Conservation (phyloP, 2,329 filamentous ascomycete species). For the Neurospora sp. region DNA sequence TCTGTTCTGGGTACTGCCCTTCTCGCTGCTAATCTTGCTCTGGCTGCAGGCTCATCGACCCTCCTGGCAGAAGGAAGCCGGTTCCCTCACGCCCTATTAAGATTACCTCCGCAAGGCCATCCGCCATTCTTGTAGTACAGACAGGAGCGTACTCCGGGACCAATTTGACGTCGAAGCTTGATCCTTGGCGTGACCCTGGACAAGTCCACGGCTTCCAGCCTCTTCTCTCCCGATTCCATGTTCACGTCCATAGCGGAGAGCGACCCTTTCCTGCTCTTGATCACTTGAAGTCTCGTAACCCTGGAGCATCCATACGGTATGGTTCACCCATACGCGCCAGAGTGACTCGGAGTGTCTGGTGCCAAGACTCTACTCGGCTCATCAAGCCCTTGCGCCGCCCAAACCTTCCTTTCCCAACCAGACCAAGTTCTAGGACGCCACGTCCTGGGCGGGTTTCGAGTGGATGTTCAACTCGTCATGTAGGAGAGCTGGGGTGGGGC, state of each 20-base stretch:
- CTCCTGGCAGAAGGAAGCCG: conserved; percentile 7
- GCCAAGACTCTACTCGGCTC: background rate
- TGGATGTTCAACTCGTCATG: background rate
- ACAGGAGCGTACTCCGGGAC: conserved; percentile 22
- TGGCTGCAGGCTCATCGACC: conserved; percentile 26
- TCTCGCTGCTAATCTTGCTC: conserved; percentile 40
- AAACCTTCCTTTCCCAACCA: background rate
- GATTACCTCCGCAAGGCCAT: conserved; percentile 31
- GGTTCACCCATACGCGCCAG: background rate
- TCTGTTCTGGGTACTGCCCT: conserved; percentile 33
- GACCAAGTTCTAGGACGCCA: background rate
- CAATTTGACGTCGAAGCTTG: conserved; percentile 19
- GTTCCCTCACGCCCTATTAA: conserved; percentile 28
- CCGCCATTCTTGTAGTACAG: conserved; percentile 21
- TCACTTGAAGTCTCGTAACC: background rate
- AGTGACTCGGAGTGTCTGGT: background rate
- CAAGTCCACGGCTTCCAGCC: conserved; percentile 1
- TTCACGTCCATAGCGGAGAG: background rate
- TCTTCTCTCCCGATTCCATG: conserved; percentile 1
- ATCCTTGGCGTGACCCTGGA: conserved; percentile 14
- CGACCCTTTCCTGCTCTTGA: background rate
- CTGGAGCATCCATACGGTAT: background rate
- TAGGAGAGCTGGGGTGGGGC: background rate
- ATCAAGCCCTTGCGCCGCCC: background rate
- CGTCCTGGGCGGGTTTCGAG: background rate